Conservation (phyloP, 2,329 filamentous ascomycete genomes). For the Trichoderma aggressivum region DNA sequence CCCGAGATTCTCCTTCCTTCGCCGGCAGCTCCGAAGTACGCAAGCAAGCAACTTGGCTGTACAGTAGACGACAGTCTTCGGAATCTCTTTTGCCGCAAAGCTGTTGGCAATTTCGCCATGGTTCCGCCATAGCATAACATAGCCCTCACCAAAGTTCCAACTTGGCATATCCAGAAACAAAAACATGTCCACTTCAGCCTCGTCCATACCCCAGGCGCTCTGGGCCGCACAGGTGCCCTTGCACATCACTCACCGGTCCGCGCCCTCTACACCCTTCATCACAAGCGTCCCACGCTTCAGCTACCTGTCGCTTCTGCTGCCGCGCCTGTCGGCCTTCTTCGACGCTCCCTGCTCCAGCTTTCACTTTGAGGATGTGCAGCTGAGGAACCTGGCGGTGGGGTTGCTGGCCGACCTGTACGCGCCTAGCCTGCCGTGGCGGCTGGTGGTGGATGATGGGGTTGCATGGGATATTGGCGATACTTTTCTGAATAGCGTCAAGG, state of each 20-base stretch:
- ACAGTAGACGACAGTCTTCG: background rate
- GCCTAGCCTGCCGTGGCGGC: constrained; percentile 51
- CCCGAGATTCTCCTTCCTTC: background rate
- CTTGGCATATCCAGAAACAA: background rate
- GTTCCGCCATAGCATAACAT: constrained; percentile 7
- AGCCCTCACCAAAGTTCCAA: background rate
- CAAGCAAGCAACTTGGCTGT: background rate
- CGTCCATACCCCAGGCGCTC: constrained; percentile 44
- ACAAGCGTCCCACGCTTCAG: constrained; percentile 55
- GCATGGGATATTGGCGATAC: constrained; percentile 61
- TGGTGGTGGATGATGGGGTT: constrained; percentile 52
- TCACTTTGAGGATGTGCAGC: constrained; percentile 53
- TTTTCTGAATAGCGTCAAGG: constrained; percentile 63
- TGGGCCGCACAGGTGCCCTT: constrained; percentile 55
- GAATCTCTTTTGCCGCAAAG: background rate
- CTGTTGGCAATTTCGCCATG: background rate
- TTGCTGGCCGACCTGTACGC: constrained; percentile 56
- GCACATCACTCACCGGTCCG: constrained; percentile 50
- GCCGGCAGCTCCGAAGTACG: background rate
- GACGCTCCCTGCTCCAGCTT: constrained; percentile 55
- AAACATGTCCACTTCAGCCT: background rate
- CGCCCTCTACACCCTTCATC: constrained; percentile 49
- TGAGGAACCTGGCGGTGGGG: constrained; percentile 52
- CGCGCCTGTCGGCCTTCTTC: constrained; percentile 53
- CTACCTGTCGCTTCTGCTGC: constrained; percentile 57